phyloP scores from a whole-genome alignment of 345 rosid genomes.

The Rhizophora apiculata region DNA sequence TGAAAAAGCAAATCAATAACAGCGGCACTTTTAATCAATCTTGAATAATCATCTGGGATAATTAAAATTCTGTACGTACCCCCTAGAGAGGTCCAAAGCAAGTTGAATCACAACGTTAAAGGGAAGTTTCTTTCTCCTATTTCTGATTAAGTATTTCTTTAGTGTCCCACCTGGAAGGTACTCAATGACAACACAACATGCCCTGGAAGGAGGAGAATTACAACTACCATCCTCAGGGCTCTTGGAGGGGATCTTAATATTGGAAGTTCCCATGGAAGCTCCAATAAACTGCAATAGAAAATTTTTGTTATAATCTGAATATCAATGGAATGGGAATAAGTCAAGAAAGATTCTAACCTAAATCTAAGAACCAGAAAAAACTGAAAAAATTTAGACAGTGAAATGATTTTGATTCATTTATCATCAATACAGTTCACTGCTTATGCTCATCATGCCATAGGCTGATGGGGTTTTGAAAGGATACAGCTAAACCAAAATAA shows the following conservation, averaged over 20 bases:
- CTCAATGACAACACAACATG: slow-evolving; percentile 36
- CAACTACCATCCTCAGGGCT: slow-evolving; percentile 9
- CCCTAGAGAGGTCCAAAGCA: slow-evolving; percentile 37
- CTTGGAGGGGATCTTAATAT: slow-evolving; percentile 27
- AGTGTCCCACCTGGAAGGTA: slow-evolving; percentile 36
- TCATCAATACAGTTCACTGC: not conserved
- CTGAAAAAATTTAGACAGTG: not conserved
- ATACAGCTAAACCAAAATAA: not conserved
- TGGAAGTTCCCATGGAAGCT: slow-evolving; percentile 39
- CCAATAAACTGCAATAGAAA: slow-evolving; percentile 27
- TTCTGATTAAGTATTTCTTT: slow-evolving; percentile 34
- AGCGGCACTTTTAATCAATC: not conserved
- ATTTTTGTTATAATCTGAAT: slow-evolving; percentile 5
- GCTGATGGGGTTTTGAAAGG: not conserved
- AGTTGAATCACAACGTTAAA: slow-evolving; percentile 35
- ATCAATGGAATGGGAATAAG: not conserved
- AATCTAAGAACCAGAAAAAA: not conserved
- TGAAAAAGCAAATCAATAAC: slow-evolving; percentile 16
- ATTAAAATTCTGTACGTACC: slow-evolving; percentile 24
- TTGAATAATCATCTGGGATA: not conserved
- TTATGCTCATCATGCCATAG: not conserved
- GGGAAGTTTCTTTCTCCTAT: slow-evolving; percentile 38
- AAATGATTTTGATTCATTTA: not conserved
- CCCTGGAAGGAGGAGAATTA: slow-evolving; percentile 25
- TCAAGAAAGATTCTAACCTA: slow-evolving; percentile 1